Evolutionary conservation across 192 early-diverging fungal species (phyloP).

Genomic region (Coemansia umbellata): DNA sequence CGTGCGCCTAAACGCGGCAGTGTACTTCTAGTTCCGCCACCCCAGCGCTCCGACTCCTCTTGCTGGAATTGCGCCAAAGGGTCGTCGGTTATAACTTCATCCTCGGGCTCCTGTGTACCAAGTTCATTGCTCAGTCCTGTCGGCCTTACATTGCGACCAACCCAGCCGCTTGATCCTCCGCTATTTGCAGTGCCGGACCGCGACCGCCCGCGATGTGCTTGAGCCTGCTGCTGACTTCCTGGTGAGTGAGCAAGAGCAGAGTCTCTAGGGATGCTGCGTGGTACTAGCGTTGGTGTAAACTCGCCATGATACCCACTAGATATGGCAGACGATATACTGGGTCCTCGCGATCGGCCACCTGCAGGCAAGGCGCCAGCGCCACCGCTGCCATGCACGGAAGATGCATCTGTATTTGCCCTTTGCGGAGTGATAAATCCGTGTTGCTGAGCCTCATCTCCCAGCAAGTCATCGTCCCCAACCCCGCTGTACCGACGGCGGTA

Average conservation of each 20-base stretch:
- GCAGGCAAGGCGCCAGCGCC: conserved; percentile 2
- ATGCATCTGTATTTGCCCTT: conserved; percentile 31
- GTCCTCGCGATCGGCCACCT: conserved; percentile 31
- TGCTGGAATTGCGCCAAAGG: conserved; percentile 49
- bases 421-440: conserved; percentile 39
- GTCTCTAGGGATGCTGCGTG: conserved; percentile 17
- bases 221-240: conserved; percentile 1
- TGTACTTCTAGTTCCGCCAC: conserved; percentile 40
- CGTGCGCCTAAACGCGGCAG: conserved; percentile 37
- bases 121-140: conserved; percentile 6
- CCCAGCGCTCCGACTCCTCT: conserved; percentile 50
- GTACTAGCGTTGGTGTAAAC: conserved; percentile 41
- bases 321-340: conserved; percentile 34
- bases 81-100: conserved; percentile 14
- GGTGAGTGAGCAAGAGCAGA: conserved; percentile 1
- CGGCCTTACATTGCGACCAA: not conserved
- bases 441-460: conserved; percentile 14
- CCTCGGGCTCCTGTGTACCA: not conserved
- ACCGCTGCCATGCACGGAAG: conserved; percentile 13
- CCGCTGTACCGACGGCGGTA: not conserved
- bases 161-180: conserved; percentile 10
- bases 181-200: conserved; percentile 39
- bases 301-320: conserved; percentile 24
- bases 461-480: conserved; percentile 12
- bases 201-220: conserved; percentile 7